Evolutionary conservation across 495 filamentous ascomycete genomes (phyloP).

Genomic region (Cudoniella acicularis): DNA sequence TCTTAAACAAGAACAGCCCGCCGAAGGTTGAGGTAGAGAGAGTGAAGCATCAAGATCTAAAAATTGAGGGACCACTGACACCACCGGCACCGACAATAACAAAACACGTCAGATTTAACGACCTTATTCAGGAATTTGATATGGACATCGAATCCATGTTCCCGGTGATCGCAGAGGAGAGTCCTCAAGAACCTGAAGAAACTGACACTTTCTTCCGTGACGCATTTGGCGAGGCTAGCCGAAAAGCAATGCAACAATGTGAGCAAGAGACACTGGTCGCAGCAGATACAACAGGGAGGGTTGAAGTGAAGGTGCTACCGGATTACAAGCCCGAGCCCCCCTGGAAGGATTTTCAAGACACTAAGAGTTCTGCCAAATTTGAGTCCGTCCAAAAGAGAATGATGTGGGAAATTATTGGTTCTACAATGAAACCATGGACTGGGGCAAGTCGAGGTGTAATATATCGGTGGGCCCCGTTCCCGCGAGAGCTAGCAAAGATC

Average conservation of each 20-base stretch:
- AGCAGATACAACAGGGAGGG: conserved; percentile 51
- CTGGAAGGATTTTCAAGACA: conserved; percentile 41
- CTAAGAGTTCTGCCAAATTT: neutral
- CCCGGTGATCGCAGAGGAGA: conserved; percentile 1
- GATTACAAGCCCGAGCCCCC: conserved; percentile 53
- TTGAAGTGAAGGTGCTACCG: conserved; percentile 57
- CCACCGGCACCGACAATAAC: conserved; percentile 30
- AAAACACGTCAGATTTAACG: conserved; percentile 37
- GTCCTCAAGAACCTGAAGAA: conserved; percentile 29
- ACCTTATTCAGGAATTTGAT: conserved; percentile 22
- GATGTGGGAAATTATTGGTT: conserved; percentile 6
- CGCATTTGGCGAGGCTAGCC: conserved; percentile 28
- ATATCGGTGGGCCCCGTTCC: conserved; percentile 41
- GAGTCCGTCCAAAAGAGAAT: conserved; percentile 6
- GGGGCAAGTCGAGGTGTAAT: conserved; percentile 36
- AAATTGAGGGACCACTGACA: conserved; percentile 40
- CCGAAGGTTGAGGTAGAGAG: conserved; percentile 25
- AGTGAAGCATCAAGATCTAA: conserved; percentile 31
- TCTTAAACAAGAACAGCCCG: conserved; percentile 20
- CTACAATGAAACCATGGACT: conserved; percentile 35
- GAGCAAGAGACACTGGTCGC: conserved; percentile 62
- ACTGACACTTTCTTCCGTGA: conserved; percentile 43
- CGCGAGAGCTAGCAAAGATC: conserved; percentile 29
- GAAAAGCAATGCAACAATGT: conserved; percentile 35
- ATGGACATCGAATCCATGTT: neutral